A percentile compares a stretch with the other conserved stretches of the same genome.
phyloP scores from a whole-genome alignment of 2,329 filamentous ascomycete species.

The Cercospora sp. region DNA sequence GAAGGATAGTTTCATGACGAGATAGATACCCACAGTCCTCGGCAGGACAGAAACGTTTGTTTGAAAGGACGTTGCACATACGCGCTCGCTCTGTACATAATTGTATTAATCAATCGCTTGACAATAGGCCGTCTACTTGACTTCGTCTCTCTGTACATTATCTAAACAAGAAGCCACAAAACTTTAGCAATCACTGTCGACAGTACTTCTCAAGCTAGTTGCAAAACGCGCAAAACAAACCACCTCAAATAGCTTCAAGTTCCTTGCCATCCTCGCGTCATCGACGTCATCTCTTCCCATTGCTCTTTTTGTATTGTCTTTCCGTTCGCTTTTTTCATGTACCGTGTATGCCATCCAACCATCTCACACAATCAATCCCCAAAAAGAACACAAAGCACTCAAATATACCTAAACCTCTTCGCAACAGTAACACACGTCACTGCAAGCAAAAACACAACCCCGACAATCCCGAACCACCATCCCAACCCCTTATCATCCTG shows the following conservation, averaged over 20 bases:
- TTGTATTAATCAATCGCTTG: not conserved
- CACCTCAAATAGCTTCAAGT: not conserved
- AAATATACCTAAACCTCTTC: constrained; percentile 48
- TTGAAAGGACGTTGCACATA: not conserved
- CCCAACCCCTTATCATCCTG: constrained; percentile 46
- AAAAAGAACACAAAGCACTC: not conserved
- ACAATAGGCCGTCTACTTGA: not conserved
- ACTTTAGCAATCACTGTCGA: not conserved
- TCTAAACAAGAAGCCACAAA: not conserved
- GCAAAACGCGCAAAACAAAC: not conserved
- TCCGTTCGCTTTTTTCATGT: not conserved
- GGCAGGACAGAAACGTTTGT: not conserved
- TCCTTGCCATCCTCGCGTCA: not conserved
- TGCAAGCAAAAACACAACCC: constrained; percentile 53
- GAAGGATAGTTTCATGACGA: constrained; percentile 28
- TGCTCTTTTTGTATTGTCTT: not conserved
- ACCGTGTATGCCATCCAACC: not conserved
- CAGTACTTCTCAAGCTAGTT: not conserved
- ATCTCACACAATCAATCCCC: not conserved
- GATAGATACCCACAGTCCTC: not conserved
- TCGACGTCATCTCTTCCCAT: not conserved
- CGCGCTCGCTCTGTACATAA: not conserved
- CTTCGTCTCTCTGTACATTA: not conserved
- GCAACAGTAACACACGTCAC: constrained; percentile 44
- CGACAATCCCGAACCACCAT: constrained; percentile 64